Base-by-base conservation (phyloP, 768 basidiomycete species). In the Phanerochaete carnosa region DNA sequence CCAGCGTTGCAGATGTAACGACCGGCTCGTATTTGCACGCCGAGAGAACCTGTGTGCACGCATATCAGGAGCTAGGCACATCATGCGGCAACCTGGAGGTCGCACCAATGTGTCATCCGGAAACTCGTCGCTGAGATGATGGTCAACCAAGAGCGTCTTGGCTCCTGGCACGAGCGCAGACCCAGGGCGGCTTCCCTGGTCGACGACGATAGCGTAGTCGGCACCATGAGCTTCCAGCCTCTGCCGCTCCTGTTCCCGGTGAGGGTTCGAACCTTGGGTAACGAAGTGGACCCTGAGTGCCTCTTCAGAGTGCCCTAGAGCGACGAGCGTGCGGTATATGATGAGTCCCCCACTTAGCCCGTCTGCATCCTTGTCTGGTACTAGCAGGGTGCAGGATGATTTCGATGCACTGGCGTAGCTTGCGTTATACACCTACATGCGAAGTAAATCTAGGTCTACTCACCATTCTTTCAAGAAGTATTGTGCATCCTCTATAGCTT, bases 281-380 rank as follows among this genome's bases (percentile, higher is more conserved):
- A 80, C 70, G 56, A 79, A 74, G 63, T 80, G 79, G 2, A 77
- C 69, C 1, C 65, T 49, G 52, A 80, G 70, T 25, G 64, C 61
- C 19, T 65, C 56, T 4, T 66, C 29, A 0, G 75, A 62, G 39
- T 75, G 73, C 2, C 75, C 75, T 1, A 82, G 72, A 6, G 73
- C 72, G 6, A 68, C 51, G 23, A 79, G 73, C 1, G 77, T 77
- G 46, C 66, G 69, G 60, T 77, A 72, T 22, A 79, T 66, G 29
- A 80, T 70, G 47, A 75, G 71, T 1, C 76, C 73, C 32, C 65
- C 67, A 59, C 66, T 69, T 12, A 73, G 68, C 2, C 72, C 72
- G 60, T 73, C 72, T 4, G 71, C 71, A 72, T 82, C 80, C 55
- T 80, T 80, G 70, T 82, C 79, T 0, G 79, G 79, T 0, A 79